A percentile compares a stretch with the other conserved stretches of the same genome.
These are phyloP conservation scores for Rhynchosporium secalis DNA, from an alignment of 2,329 filamentous ascomycete species.

Conservation along the genomic window DNA sequence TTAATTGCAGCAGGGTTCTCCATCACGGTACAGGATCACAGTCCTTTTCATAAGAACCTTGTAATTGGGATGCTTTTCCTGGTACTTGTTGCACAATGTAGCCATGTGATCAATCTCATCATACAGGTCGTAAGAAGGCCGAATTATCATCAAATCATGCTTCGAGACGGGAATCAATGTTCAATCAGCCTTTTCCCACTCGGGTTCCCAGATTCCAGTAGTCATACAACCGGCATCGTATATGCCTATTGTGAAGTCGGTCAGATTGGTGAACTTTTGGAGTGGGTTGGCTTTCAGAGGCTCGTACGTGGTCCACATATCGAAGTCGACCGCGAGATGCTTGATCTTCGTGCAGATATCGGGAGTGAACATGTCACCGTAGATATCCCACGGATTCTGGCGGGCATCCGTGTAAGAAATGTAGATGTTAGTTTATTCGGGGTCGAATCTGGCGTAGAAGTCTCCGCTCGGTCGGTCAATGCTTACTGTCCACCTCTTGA, in stretches of 20 bases:
- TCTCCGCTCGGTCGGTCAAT: slow-evolving; percentile 1
- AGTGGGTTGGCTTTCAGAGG: not conserved
- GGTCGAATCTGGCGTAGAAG: slow-evolving; percentile 8
- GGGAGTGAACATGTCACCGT: slow-evolving; percentile 1
- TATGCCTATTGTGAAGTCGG: not conserved
- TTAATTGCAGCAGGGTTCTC: not conserved
- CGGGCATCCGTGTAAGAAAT: not conserved
- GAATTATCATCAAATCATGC: not conserved
- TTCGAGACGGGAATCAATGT: not conserved
- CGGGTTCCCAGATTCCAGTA: not conserved
- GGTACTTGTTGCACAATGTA: not conserved
- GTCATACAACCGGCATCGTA: slow-evolving; percentile 1
- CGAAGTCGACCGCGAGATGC: slow-evolving; percentile 1
- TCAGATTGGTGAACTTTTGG: slow-evolving; percentile 2
- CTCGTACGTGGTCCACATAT: not conserved
- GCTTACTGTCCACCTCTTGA: slow-evolving; percentile 1
- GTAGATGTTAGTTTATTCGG: slow-evolving; percentile 2
- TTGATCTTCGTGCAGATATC: slow-evolving; percentile 7
- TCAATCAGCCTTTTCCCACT: not conserved
- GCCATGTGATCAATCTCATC: not conserved
- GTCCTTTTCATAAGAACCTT: not conserved
- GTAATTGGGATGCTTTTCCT: not conserved
- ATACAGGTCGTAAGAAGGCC: not conserved
- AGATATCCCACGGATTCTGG: not conserved
- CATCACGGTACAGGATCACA: slow-evolving; percentile 4